phyloP scores from a whole-genome alignment of 805 yeast species.

The Tetrapisispora nanseiensis region DNA sequence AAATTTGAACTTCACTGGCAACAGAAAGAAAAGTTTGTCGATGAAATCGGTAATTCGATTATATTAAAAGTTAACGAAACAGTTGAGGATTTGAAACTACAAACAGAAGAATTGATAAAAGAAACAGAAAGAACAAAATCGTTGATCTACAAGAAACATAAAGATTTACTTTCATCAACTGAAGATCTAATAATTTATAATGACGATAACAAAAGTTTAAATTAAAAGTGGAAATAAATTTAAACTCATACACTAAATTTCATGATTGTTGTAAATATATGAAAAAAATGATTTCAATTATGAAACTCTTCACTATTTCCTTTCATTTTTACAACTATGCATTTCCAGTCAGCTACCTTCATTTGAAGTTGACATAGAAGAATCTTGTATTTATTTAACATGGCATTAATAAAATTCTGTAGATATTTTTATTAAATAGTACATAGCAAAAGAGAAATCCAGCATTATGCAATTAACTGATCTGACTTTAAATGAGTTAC shows the following conservation, averaged over 20 bases:
- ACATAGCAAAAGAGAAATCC: too few relatives aligned
- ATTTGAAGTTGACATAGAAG: too few relatives aligned
- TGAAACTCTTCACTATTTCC: too few relatives aligned
- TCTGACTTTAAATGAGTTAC: too few relatives aligned
- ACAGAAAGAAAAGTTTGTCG: slow-evolving; percentile 22
- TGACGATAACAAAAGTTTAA: background rate
- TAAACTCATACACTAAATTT: background rate
- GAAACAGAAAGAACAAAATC: slow-evolving; percentile 19
- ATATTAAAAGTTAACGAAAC: slow-evolving; percentile 25
- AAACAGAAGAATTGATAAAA: slow-evolving; percentile 19
- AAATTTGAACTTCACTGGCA: slow-evolving; percentile 31
- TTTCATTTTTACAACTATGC: too few relatives aligned
- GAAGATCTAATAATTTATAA: slow-evolving; percentile 1
- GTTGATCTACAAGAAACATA: slow-evolving; percentile 4
- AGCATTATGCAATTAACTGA: too few relatives aligned
- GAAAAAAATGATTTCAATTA: too few relatives aligned
- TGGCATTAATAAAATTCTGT: background rate
- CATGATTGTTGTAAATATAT: background rate
- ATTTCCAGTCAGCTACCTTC: too few relatives aligned
- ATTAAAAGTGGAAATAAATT: background rate
- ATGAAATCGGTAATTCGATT: slow-evolving; percentile 18
- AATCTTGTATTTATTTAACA: too few relatives aligned
- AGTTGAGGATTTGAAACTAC: slow-evolving; percentile 21
- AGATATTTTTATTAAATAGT: too few relatives aligned
- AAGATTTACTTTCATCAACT: background rate